A percentile compares a stretch with the other conserved stretches of the same genome.
Conservation (phyloP, 2,329 filamentous ascomycete species). For the Cordyceps tenuipes region DNA sequence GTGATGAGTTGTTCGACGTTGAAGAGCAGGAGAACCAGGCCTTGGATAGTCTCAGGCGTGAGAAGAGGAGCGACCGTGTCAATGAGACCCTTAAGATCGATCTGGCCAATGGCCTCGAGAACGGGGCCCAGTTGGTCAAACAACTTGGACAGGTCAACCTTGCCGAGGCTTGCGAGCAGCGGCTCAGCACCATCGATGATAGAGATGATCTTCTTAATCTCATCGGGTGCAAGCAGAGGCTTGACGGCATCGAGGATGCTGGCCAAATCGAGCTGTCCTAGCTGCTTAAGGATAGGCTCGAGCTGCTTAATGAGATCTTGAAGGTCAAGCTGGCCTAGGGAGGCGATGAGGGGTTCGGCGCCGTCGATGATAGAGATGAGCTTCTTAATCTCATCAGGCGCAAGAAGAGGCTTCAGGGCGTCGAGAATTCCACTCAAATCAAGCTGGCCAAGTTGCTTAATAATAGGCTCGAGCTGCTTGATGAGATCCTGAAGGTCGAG, state of each 20-base stretch:
- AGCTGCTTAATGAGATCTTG: conserved; percentile 17
- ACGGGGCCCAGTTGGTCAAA: conserved; percentile 19
- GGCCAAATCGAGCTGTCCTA: conserved; percentile 10
- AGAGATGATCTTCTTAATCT: conserved; percentile 19
- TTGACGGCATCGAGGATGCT: conserved; percentile 16
- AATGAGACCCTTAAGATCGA: conserved; percentile 15
- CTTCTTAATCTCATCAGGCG: conserved; percentile 21
- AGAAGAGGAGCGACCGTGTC: conserved; percentile 13
- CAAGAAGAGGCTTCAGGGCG: conserved; percentile 17
- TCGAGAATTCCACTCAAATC: conserved; percentile 13
- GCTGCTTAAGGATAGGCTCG: conserved; percentile 13
- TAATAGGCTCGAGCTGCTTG: conserved; percentile 15
- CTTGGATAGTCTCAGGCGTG: conserved; percentile 13
- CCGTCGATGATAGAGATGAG: conserved; percentile 20
- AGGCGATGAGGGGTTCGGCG: conserved; percentile 22
- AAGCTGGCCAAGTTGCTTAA: conserved; percentile 11
- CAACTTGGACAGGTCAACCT: conserved; percentile 25
- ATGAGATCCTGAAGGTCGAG: conserved; percentile 28
- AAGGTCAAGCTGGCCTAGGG: conserved; percentile 23
- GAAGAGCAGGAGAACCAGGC: conserved; percentile 13
- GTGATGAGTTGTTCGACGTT: conserved; percentile 14
- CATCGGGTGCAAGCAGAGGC: conserved; percentile 16
- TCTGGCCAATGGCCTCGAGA: conserved; percentile 16
- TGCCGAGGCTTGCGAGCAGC: conserved; percentile 24
- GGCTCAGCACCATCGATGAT: conserved; percentile 22